Evolutionary conservation across 805 yeast species (phyloP).

Genomic region (Starmerella apis): DNA sequence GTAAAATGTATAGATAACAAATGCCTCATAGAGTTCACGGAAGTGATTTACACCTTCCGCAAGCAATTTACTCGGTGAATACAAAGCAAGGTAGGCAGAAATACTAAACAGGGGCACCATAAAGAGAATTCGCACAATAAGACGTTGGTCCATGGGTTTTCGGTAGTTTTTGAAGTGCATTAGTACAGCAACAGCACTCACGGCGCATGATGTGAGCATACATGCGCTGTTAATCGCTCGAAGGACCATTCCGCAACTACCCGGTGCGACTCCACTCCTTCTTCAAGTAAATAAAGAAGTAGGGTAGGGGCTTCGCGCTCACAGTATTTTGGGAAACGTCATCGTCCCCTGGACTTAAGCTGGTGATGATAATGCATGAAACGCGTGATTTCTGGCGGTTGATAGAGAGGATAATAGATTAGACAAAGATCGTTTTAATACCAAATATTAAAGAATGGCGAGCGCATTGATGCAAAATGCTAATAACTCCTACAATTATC

Average conservation of each 20-base stretch:
- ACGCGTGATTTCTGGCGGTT: too few species aligned
- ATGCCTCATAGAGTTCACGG: constrained; percentile 88
- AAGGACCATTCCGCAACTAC: constrained; percentile 9
- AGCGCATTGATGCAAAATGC: too few species aligned
- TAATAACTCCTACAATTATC: too few species aligned
- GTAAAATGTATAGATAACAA: constrained; percentile 88
- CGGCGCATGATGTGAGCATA: constrained; percentile 31
- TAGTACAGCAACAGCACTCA: constrained; percentile 40
- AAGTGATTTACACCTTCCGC: constrained; percentile 32
- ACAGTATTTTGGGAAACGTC: background rate
- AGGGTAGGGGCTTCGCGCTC: background rate
- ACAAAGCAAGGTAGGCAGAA: constrained; percentile 52
- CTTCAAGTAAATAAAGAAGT: background rate
- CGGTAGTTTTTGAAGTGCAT: constrained; percentile 63
- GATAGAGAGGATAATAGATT: too few species aligned
- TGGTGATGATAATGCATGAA: too few species aligned
- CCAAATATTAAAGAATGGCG: too few species aligned
- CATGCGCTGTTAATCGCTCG: constrained; percentile 17
- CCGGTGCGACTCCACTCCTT: background rate
- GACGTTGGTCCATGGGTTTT: constrained; percentile 78
- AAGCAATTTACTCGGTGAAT: constrained; percentile 26
- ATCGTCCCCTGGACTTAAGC: too few species aligned
- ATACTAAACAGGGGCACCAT: constrained; percentile 74
- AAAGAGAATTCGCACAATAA: constrained; percentile 68
- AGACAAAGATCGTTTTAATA: too few species aligned